Evolutionary conservation across 495 filamentous ascomycete genomes (phyloP).

Genomic region (Filosporella fistucella): DNA sequence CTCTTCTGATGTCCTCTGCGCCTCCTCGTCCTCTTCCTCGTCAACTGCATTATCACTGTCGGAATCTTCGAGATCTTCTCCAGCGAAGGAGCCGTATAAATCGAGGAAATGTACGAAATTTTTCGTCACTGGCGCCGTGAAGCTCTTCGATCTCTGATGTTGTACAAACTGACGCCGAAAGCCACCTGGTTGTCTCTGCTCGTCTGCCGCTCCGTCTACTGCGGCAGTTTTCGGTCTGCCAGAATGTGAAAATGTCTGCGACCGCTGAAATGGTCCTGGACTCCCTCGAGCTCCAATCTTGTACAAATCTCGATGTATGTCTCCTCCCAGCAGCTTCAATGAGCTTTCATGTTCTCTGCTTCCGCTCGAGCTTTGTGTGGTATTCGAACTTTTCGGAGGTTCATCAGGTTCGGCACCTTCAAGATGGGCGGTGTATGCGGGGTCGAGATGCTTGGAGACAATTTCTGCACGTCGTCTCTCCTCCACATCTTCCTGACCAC

Average conservation of each 20-base stretch:
- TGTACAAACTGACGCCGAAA: conserved; percentile 82
- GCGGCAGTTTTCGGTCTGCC: conserved; percentile 7
- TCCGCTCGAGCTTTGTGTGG: conserved; percentile 2
- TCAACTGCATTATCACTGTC: conserved; percentile 51
- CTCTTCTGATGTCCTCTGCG: conserved; percentile 30
- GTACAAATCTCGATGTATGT: conserved; percentile 90
- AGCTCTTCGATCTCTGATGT: conserved; percentile 40
- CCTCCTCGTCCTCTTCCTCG: conserved; percentile 39
- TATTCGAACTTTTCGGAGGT: conserved; percentile 14
- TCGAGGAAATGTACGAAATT: conserved; percentile 68
- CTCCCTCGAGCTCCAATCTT: conserved; percentile 81
- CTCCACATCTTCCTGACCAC: conserved; percentile 6
- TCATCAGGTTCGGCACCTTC: conserved; percentile 17
- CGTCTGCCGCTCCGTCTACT: conserved; percentile 36
- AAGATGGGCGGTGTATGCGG: conserved; percentile 36
- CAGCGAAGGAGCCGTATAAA: conserved; percentile 66
- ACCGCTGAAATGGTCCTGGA: conserved; percentile 58
- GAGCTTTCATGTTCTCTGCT: conserved; percentile 50
- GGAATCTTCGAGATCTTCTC: conserved; percentile 63
- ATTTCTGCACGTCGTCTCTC: conserved; percentile 27
- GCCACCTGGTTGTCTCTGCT: conserved; percentile 78
- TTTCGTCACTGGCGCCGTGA: conserved; percentile 46
- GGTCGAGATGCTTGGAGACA: conserved; percentile 34
- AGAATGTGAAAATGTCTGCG: conserved; percentile 76
- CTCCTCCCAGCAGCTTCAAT: conserved; percentile 82